Conservation (phyloP, 2,329 filamentous ascomycete genomes). For the Xylariaceae sp. region DNA sequence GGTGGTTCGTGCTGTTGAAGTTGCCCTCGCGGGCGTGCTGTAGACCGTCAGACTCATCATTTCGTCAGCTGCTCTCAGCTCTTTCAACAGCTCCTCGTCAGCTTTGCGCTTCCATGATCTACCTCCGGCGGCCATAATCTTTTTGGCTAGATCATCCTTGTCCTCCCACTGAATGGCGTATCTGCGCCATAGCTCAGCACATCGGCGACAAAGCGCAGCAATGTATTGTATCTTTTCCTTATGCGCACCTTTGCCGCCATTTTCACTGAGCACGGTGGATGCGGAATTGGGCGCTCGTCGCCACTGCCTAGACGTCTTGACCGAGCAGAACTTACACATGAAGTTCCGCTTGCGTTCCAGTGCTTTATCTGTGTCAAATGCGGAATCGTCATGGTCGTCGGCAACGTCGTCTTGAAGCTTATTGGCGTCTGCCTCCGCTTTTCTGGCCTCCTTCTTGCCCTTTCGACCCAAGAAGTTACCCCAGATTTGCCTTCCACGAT, state of each 20-base stretch:
- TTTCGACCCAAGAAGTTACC: conserved; percentile 82
- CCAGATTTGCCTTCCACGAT: conserved; percentile 82
- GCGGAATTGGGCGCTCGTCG: conserved; percentile 76
- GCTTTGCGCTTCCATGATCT: conserved; percentile 82
- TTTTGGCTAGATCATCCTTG: conserved; percentile 83
- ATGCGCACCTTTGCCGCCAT: conserved; percentile 62
- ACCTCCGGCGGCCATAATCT: conserved; percentile 72
- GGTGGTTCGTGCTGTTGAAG: conserved; percentile 30
- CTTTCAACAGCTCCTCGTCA: conserved; percentile 83
- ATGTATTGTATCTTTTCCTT: conserved; percentile 77
- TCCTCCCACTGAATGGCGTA: conserved; percentile 97
- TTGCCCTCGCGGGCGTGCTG: conserved; percentile 31
- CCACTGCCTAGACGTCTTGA: conserved; percentile 80
- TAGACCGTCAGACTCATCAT: conserved; percentile 44
- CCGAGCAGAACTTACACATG: conserved; percentile 88
- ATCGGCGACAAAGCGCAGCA: conserved; percentile 81
- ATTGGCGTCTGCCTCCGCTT: conserved; percentile 61
- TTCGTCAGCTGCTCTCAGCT: conserved; percentile 62
- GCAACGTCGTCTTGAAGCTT: conserved; percentile 90
- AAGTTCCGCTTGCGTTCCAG: conserved; percentile 73
- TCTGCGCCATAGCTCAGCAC: conserved; percentile 88
- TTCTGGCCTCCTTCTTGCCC: conserved; percentile 80
- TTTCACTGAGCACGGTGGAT: conserved; percentile 64
- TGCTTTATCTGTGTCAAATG: conserved; percentile 88
- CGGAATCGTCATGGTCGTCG: conserved; percentile 88